Conservation (phyloP, 163 green algal genomes). For the Chlamydomonas reinhardtii region DNA sequence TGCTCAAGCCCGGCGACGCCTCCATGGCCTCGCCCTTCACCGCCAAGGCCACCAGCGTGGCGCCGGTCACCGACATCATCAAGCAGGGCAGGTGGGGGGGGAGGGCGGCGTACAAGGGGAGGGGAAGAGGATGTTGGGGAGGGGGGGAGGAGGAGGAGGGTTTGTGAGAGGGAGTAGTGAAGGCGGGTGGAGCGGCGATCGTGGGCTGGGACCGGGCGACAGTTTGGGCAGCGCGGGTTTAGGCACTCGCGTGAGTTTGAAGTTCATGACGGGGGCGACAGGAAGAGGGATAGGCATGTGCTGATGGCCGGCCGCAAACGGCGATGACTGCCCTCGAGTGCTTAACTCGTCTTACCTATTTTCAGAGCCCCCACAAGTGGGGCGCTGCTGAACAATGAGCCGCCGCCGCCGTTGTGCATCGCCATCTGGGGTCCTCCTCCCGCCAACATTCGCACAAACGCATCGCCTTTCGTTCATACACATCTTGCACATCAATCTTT, state of each 20-base stretch:
- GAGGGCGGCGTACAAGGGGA: neutral
- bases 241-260: no score
- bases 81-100: constrained; percentile 74
- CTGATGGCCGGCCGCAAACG: neutral
- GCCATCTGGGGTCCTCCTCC: no score
- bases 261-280: no score
- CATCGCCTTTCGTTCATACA: no score
- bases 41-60: constrained; percentile 81
- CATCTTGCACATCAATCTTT: no score
- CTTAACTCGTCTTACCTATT: constrained; percentile 39
- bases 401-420: neutral
- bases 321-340: neutral
- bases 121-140: neutral
- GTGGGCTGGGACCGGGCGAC: no score
- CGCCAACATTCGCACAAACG: no score
- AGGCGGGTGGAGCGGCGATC: no score
- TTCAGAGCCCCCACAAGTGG: neutral
- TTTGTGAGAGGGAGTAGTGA: neutral
- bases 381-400: neutral
- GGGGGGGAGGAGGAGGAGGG: neutral
- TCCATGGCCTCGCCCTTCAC: constrained; percentile 95
- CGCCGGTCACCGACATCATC: constrained; percentile 91
- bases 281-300: no score
- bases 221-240: no score
- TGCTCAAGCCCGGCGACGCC: constrained; percentile 88